Conservation (phyloP, 345 rosid genomes). For the Eucalyptus marginata region DNA sequence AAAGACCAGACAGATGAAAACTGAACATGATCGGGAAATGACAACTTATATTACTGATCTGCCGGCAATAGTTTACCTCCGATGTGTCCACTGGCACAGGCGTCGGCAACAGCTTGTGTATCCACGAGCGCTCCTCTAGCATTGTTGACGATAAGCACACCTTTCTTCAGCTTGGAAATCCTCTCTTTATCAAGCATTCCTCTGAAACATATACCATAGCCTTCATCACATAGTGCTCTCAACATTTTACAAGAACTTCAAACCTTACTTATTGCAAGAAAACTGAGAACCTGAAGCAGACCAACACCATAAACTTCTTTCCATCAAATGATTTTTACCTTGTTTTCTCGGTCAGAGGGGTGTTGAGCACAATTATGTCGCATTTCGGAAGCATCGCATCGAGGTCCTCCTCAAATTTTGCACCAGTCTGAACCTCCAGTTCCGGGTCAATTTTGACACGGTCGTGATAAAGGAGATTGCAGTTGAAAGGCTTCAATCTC, state of each 20-base stretch:
- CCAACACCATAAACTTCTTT: background rate
- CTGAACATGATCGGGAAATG: background rate
- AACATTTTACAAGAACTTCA: background rate
- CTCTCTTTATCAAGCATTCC: constrained; percentile 65
- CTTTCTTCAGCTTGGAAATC: constrained; percentile 80
- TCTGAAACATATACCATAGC: constrained; percentile 8
- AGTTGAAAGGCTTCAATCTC: constrained; percentile 80
- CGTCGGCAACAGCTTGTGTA: constrained; percentile 77
- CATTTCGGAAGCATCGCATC: constrained; percentile 77
- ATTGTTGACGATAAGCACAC: constrained; percentile 77
- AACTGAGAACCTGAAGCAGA: background rate
- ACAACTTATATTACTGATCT: background rate
- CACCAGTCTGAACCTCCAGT: constrained; percentile 56
- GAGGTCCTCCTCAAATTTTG: constrained; percentile 68
- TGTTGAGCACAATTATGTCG: constrained; percentile 72
- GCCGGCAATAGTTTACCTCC: constrained; percentile 24
- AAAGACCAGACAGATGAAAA: background rate
- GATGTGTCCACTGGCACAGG: constrained; percentile 68
- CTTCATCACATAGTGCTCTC: background rate
- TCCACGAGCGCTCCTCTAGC: constrained; percentile 96
- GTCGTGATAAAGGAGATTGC: constrained; percentile 81
- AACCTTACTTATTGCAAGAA: background rate
- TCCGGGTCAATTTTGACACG: constrained; percentile 59
- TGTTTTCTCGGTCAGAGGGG: constrained; percentile 80
- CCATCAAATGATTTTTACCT: constrained; percentile 13